Conservation (phyloP, 1,284 basidiomycete genomes). For the Pulveroboletus sp. region DNA sequence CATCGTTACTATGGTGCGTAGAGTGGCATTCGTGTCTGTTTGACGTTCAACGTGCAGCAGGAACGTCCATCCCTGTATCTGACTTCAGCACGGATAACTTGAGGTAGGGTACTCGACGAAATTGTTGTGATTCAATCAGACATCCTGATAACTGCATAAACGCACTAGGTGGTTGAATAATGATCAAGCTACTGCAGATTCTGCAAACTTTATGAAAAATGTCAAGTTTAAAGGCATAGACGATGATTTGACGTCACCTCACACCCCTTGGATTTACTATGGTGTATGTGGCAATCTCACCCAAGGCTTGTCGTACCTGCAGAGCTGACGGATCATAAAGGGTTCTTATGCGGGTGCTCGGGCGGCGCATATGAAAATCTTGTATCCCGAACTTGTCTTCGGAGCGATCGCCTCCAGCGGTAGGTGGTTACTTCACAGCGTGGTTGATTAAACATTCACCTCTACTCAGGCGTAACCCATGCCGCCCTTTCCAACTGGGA, state of each 20-base stretch:
- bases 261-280: constrained; percentile 91
- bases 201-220: constrained; percentile 84
- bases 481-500: constrained; percentile 74
- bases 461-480: constrained; percentile 60
- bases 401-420: constrained; percentile 91
- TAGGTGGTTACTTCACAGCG: constrained; percentile 31
- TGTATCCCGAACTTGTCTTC: constrained; percentile 86
- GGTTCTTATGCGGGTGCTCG: constrained; percentile 92
- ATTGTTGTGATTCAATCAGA: neutral
- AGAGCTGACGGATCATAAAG: constrained; percentile 33
- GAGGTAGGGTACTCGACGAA: constrained; percentile 38
- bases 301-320: neutral
- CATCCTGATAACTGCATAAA: constrained; percentile 10
- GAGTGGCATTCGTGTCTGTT: constrained; percentile 8
- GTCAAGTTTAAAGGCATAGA: constrained; percentile 74
- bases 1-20: constrained; percentile 78
- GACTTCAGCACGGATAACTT: constrained; percentile 81
- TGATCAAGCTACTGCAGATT: constrained; percentile 88
- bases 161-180: constrained; percentile 77
- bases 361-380: constrained; percentile 86
- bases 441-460: neutral
- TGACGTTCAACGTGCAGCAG: constrained; percentile 37
- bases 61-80: constrained; percentile 74
- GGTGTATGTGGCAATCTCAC: constrained; percentile 58
- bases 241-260: constrained; percentile 63